Conservation (phyloP, 108 stramenopile species). For the Thalassiosira profunda region DNA sequence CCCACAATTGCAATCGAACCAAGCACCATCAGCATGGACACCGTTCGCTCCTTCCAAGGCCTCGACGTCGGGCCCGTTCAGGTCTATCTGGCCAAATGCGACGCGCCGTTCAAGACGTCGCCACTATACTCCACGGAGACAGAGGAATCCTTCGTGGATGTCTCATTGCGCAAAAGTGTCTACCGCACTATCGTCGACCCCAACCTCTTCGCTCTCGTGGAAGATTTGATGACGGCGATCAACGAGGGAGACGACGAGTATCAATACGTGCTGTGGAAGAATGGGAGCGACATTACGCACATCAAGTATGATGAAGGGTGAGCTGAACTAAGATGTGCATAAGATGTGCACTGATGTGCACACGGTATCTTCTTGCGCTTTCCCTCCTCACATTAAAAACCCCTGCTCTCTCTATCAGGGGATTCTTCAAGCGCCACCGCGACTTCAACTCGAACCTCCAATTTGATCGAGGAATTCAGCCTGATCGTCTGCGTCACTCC, state of each 20-base stretch:
- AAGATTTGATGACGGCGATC: constrained; percentile 9
- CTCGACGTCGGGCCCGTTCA: constrained; percentile 1
- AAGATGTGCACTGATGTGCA: too few species aligned
- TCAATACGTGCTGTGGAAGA: constrained; percentile 13
- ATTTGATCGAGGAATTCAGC: constrained; percentile 23
- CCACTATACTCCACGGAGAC: constrained; percentile 10
- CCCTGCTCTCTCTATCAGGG: constrained; percentile 6
- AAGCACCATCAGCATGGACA: too few species aligned
- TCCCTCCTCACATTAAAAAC: too few species aligned
- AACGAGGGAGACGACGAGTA: constrained; percentile 7
- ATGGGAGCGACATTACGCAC: constrained; percentile 20
- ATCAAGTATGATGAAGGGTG: constrained; percentile 27
- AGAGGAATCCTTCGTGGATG: constrained; percentile 3
- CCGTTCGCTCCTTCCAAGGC: constrained; percentile 7
- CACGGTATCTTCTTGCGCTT: too few species aligned
- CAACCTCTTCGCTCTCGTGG: constrained; percentile 4
- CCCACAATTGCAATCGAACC: too few species aligned
- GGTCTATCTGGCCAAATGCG: constrained; percentile 7
- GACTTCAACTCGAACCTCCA: constrained; percentile 35
- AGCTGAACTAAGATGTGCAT: background rate
- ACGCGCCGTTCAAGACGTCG: constrained; percentile 8
- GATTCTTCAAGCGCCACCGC: constrained; percentile 30
- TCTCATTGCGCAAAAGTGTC: constrained; percentile 5
- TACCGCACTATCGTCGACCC: constrained; percentile 17
- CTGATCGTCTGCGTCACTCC: constrained; percentile 29